Percentiles rank a stretch among this genome's conserved stretches.
phyloP scores from a whole-genome alignment of 129 eudicot genomes.

The Chrysanthemum lavandulifolium region DNA sequence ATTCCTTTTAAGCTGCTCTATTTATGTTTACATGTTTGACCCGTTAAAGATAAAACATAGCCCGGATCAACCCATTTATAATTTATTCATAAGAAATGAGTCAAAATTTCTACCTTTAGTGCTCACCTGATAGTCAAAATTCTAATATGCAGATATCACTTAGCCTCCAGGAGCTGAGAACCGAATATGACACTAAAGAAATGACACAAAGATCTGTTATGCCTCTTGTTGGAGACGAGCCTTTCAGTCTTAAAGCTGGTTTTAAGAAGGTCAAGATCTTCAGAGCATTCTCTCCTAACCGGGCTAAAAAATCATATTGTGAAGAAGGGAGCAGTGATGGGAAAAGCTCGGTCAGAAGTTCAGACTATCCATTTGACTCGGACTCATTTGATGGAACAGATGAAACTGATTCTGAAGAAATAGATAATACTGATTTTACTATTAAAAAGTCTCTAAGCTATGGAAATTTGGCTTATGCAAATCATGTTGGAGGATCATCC shows the following conservation, averaged over 20 bases:
- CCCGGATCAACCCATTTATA: too few species aligned
- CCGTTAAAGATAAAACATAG: neutral
- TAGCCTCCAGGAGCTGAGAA: conserved; percentile 39
- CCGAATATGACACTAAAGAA: neutral
- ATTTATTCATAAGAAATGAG: neutral
- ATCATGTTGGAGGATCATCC: neutral
- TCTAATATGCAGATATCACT: conserved; percentile 49
- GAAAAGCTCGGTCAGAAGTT: conserved; percentile 44
- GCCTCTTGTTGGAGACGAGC: neutral
- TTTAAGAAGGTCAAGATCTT: conserved; percentile 19
- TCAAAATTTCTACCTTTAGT: neutral
- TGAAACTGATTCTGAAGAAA: conserved; percentile 51
- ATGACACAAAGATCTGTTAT: neutral
- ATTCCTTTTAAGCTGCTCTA: neutral
- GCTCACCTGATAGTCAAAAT: neutral
- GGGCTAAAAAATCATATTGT: conserved; percentile 39
- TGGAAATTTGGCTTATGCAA: conserved; percentile 42
- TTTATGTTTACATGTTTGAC: neutral
- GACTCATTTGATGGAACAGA: conserved; percentile 52
- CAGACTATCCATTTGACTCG: conserved; percentile 52
- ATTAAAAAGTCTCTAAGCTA: conserved; percentile 45
- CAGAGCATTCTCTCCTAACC: conserved; percentile 33
- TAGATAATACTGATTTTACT: conserved; percentile 31
- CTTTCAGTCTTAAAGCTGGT: conserved; percentile 13
- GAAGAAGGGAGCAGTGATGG: conserved; percentile 61